Evolutionary conservation across 140 eudicot species (phyloP).

Genomic region (Senecio squalidus): DNA sequence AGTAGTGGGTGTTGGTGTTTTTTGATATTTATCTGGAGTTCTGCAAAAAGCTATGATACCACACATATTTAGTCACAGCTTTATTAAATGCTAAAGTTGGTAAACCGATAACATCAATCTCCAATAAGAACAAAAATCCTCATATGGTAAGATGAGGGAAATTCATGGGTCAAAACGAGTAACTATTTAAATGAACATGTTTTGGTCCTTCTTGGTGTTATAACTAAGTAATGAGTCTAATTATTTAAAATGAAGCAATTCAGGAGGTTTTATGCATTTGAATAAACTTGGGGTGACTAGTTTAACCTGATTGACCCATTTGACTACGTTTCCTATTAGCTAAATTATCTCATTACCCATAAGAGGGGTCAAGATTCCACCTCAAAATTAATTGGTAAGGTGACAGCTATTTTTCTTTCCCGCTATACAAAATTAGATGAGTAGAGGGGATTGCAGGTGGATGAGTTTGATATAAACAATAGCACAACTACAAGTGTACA

Average conservation of each 20-base stretch:
- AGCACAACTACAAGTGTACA: slow-evolving; percentile 11
- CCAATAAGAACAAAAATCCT: background rate
- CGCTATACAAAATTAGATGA: background rate
- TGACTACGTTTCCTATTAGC: no score
- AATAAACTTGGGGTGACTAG: background rate
- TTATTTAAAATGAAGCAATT: background rate
- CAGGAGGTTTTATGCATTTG: background rate
- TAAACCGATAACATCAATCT: slow-evolving; percentile 2
- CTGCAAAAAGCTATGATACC: background rate
- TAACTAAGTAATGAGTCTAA: no score
- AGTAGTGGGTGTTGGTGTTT: background rate
- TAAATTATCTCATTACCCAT: no score
- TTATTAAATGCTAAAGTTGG: background rate
- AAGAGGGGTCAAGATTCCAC: background rate
- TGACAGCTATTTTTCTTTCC: slow-evolving; percentile 1
- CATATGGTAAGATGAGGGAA: background rate
- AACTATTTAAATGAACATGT: background rate
- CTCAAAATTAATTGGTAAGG: slow-evolving; percentile 1
- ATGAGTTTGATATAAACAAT: slow-evolving; percentile 1
- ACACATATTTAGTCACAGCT: background rate
- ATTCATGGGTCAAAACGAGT: background rate
- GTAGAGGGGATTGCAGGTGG: slow-evolving; percentile 3
- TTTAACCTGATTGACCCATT: background rate
- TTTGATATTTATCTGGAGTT: slow-evolving; percentile 1
- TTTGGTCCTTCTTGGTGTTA: background rate